phyloP scores from a whole-genome alignment of 169 alveolate genomes.

The Babesia ovis region DNA sequence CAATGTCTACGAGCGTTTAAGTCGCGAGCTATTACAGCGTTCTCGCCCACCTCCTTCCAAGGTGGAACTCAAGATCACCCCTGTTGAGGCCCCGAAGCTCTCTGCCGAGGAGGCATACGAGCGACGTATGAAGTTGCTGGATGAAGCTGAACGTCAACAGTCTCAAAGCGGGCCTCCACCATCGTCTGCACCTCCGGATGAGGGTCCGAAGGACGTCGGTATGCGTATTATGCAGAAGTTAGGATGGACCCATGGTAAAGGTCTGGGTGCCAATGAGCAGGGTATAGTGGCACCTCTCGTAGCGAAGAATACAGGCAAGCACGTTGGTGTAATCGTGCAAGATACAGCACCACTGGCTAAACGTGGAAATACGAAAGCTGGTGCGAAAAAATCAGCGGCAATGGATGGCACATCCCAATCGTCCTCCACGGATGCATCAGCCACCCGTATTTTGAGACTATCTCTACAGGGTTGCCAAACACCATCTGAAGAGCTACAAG shows the following conservation, averaged over 20 bases:
- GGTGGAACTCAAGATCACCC: constrained; percentile 13
- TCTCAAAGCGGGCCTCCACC: neutral
- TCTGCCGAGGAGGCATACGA: constrained; percentile 32
- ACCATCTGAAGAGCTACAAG: constrained; percentile 16
- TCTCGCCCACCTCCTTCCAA: neutral
- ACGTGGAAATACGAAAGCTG: neutral
- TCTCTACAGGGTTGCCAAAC: neutral
- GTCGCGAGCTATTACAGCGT: constrained; percentile 8
- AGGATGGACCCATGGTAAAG: constrained; percentile 90
- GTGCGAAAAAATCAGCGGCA: neutral
- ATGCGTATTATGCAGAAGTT: constrained; percentile 85
- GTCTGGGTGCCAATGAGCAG: constrained; percentile 84
- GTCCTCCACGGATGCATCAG: neutral
- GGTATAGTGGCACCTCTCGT: constrained; percentile 85
- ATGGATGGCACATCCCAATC: neutral
- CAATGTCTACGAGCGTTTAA: constrained; percentile 54
- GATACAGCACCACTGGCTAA: constrained; percentile 21
- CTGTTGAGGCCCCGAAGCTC: constrained; percentile 9
- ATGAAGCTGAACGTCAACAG: neutral
- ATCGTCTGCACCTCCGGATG: constrained; percentile 1
- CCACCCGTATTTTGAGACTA: constrained; percentile 11
- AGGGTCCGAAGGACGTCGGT: constrained; percentile 78
- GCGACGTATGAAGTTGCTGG: constrained; percentile 27
- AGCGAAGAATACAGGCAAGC: constrained; percentile 77
- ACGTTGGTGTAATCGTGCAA: constrained; percentile 84